Percentiles rank a stretch among this genome's conserved stretches.
These are phyloP conservation scores for Ogataea paradorogensis DNA, from an alignment of 805 yeast species.

Conservation along the genomic window DNA sequence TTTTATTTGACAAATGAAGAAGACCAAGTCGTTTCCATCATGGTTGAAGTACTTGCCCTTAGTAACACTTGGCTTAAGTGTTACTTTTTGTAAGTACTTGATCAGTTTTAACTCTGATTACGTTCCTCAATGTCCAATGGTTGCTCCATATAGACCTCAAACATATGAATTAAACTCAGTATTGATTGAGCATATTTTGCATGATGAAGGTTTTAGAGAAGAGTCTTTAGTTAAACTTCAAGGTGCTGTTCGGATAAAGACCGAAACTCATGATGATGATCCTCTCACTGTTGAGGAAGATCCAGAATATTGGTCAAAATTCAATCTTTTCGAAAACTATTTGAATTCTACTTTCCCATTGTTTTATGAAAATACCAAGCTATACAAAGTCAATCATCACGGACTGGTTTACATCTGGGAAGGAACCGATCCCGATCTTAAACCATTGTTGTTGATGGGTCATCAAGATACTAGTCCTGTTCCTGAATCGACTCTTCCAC, in stretches of 20 bases:
- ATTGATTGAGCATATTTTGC: constrained; percentile 26
- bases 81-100: too few relatives aligned
- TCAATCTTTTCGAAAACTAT: constrained; percentile 49
- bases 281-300: constrained; percentile 44
- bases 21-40: too few relatives aligned
- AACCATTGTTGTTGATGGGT: constrained; percentile 66
- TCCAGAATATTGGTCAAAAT: constrained; percentile 50
- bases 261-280: constrained; percentile 42
- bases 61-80: not conserved
- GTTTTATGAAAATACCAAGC: constrained; percentile 43
- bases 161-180: constrained; percentile 13
- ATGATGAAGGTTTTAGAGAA: constrained; percentile 30
- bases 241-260: constrained; percentile 48
- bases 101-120: not conserved
- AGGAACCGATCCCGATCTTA: constrained; percentile 49
- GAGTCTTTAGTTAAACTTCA: constrained; percentile 40
- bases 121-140: constrained; percentile 14
- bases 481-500: constrained; percentile 48
- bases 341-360: constrained; percentile 54
- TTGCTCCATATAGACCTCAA: constrained; percentile 18
- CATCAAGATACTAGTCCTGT: constrained; percentile 82
- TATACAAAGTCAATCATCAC: constrained; percentile 56
- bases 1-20: too few relatives aligned
- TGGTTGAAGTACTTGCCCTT: not conserved
- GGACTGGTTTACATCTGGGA: constrained; percentile 62